Conservation (phyloP, 2,329 filamentous ascomycete genomes). For the Coleophoma crateriformis region DNA sequence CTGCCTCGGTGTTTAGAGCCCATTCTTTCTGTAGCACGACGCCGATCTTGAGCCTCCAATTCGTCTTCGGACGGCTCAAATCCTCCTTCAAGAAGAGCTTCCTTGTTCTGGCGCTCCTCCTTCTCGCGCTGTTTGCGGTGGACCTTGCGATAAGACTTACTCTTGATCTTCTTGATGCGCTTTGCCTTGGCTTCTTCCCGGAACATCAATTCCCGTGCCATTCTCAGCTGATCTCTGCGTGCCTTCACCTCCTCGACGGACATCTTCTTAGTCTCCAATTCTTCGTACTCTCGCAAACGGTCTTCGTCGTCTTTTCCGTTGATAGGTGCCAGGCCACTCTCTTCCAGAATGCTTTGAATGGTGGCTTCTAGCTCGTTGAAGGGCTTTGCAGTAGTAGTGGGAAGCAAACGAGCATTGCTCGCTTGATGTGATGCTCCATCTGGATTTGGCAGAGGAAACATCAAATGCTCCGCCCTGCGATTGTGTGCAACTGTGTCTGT, state of each 20-base stretch:
- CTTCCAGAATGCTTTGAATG: constrained; percentile 83
- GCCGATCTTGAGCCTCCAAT: constrained; percentile 55
- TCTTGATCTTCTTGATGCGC: constrained; percentile 98
- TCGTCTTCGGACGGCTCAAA: constrained; percentile 59
- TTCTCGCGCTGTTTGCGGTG: constrained; percentile 74
- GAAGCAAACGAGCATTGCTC: constrained; percentile 53
- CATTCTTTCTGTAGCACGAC: constrained; percentile 65
- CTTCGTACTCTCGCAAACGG: constrained; percentile 62
- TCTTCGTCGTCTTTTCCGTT: constrained; percentile 57
- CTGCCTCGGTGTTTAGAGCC: constrained; percentile 63
- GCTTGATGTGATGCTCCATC: constrained; percentile 50
- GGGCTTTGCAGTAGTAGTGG: constrained; percentile 58
- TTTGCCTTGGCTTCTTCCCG: constrained; percentile 84
- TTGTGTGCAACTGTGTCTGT: constrained; percentile 93
- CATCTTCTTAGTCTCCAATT: constrained; percentile 65
- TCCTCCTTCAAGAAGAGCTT: constrained; percentile 52
- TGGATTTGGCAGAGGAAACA: constrained; percentile 79
- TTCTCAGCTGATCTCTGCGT: constrained; percentile 68
- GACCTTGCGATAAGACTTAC: constrained; percentile 87
- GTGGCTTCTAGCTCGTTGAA: constrained; percentile 78
- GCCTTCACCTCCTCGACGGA: constrained; percentile 69
- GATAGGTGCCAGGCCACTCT: constrained; percentile 67
- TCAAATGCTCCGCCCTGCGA: constrained; percentile 81
- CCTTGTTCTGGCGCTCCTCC: constrained; percentile 48
- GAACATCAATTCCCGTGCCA: constrained; percentile 78